These are phyloP conservation scores for Clitopilus hobsonii DNA, from an alignment of 768 basidiomycete species.

Conservation along the genomic window DNA sequence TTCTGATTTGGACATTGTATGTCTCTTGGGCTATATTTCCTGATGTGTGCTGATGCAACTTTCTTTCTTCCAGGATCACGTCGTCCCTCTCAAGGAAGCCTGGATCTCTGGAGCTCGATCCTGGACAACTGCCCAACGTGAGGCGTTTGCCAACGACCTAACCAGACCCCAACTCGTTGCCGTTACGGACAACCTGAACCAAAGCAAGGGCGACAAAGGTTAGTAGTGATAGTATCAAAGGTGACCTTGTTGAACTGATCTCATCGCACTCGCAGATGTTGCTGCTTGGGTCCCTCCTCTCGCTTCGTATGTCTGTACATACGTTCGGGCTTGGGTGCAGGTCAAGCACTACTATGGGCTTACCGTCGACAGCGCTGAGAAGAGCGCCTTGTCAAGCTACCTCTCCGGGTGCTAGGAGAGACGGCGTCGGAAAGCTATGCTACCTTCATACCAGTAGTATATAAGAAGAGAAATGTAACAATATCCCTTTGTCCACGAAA, in stretches of 20 bases:
- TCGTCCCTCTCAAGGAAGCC: constrained; percentile 24
- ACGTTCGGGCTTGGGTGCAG: constrained; percentile 48
- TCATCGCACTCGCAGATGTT: constrained; percentile 27
- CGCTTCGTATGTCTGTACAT: constrained; percentile 45
- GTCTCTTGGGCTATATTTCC: constrained; percentile 7
- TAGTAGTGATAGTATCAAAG: background rate
- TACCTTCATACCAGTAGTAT: no score
- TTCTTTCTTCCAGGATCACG: constrained; percentile 41
- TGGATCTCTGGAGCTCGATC: constrained; percentile 51
- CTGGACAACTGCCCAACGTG: constrained; percentile 47
- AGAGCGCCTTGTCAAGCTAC: constrained; percentile 38
- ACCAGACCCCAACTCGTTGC: constrained; percentile 51
- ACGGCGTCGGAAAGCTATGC: no score
- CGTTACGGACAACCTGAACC: constrained; percentile 39
- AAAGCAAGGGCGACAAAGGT: constrained; percentile 47
- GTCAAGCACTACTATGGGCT: constrained; percentile 48
- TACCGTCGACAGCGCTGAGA: constrained; percentile 46
- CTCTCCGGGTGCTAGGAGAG: constrained; percentile 29
- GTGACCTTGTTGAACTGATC: background rate
- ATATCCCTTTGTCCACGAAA: no score
- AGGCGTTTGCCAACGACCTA: constrained; percentile 52
- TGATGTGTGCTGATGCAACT: background rate
- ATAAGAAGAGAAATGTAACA: no score
- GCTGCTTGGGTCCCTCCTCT: constrained; percentile 49
- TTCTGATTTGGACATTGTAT: constrained; percentile 48